Conservation (phyloP, 768 basidiomycete species). For the Phylloporus sp. region DNA sequence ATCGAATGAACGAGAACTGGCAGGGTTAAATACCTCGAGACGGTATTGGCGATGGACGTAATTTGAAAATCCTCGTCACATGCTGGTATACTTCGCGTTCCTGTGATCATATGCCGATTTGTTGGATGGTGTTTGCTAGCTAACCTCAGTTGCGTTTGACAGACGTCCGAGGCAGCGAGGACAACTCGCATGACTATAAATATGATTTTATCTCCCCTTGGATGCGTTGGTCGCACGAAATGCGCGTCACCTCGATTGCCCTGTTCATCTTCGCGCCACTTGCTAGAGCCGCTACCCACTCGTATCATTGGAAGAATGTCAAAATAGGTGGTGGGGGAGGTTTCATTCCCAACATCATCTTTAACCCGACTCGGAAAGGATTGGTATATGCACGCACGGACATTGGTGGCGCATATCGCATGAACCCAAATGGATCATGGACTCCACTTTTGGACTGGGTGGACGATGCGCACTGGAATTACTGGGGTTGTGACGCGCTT, state of each 20-base stretch:
- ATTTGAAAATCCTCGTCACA: too few species aligned
- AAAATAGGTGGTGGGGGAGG: conserved; percentile 38
- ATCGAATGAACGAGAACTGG: too few species aligned
- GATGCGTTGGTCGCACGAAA: neutral
- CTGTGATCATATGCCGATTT: neutral
- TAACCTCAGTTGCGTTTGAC: neutral
- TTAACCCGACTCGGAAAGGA: conserved; percentile 58
- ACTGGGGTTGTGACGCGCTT: conserved; percentile 59
- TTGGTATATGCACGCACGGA: conserved; percentile 65
- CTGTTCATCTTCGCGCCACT: neutral
- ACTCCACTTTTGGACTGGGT: conserved; percentile 58
- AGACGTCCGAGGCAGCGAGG: neutral
- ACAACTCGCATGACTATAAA: conserved; percentile 9
- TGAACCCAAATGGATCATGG: conserved; percentile 61
- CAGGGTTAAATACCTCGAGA: too few species aligned
- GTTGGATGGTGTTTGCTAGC: neutral
- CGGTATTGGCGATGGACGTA: too few species aligned
- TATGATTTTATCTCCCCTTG: neutral
- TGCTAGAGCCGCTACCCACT: conserved; percentile 23
- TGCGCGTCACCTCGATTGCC: neutral
- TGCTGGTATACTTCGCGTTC: too few species aligned
- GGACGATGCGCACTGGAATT: conserved; percentile 48
- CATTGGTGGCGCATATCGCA: conserved; percentile 61
- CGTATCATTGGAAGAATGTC: conserved; percentile 62
- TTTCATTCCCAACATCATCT: conserved; percentile 55